Evolutionary conservation across 495 filamentous ascomycete species (phyloP).

Genomic region (Penicillium canescens): DNA sequence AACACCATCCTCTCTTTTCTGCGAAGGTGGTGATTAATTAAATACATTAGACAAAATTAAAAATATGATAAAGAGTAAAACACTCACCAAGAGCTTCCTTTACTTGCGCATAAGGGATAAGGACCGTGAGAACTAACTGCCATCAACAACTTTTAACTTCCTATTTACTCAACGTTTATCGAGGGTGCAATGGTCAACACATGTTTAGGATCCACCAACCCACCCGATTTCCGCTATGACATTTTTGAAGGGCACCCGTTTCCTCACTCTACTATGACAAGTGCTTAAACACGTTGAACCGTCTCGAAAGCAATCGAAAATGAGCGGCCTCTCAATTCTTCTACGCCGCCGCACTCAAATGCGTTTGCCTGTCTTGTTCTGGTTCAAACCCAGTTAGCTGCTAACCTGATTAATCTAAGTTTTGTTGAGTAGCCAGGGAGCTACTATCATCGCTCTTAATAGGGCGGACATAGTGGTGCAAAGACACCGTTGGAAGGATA

Average conservation of each 20-base stretch:
- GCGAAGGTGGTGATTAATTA: constrained; percentile 2
- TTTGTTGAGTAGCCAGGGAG: background rate
- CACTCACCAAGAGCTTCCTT: no score
- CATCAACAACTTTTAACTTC: background rate
- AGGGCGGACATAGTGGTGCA: no score
- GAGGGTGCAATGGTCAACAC: background rate
- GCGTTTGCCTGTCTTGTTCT: constrained; percentile 4
- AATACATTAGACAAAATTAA: background rate
- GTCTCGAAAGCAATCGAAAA: constrained; percentile 2
- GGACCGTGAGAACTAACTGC: no score
- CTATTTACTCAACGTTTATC: no score
- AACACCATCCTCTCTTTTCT: constrained; percentile 5
- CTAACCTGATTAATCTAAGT: background rate
- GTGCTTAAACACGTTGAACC: background rate
- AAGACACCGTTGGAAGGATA: no score
- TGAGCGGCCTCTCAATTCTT: constrained; percentile 5
- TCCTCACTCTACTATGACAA: constrained; percentile 3
- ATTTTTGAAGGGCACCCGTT: background rate
- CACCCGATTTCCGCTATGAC: background rate
- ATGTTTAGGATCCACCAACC: background rate
- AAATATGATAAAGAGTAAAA: background rate
- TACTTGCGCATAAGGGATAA: no score
- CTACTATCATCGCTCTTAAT: background rate
- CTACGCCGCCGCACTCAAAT: constrained; percentile 1
- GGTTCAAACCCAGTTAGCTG: constrained; percentile 1